Evolutionary conservation across 371 early-diverging fungal species (phyloP), one percentile per base, ranked within the genome.

Genomic region (Cokeromyces recurvatus): DNA sequence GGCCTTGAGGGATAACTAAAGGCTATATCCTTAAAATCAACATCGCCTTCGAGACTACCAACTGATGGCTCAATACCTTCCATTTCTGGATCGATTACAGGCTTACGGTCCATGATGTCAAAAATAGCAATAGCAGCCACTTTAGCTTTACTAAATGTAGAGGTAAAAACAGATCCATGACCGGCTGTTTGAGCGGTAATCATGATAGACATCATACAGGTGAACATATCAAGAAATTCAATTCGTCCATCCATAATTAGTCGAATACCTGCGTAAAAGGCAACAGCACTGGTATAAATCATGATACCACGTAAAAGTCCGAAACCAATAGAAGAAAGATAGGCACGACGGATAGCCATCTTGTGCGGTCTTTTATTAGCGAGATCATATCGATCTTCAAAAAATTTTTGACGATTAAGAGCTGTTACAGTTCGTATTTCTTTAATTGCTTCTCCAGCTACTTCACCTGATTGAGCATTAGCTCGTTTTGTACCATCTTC

Each of bases 1-100:
- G 82, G 81, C 17, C 95, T 82, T 38, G 85, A 80, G 25, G 96
- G 95, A 59, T 97, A 94, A 22, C 61, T 57, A 68, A 95, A 95
- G 3, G 74, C 61, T 19, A 86, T 83, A 46, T 82, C 50, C 20
- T 75, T 57, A 31, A 86, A 74, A 0, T 50, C 42, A 34, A 86
- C 53, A 16, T 79, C 69, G 15, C 88, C 90, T 9, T 25, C 38
- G 20, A 87, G n/a, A n/a, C n/a, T n/a, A n/a, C n/a, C 47, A 4
- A 43, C 20, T 17, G 64, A 55, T 12, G 77, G 60, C 31, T 74
- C 72, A 31, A 71, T 62, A 5, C 85, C 87, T 51, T 75, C 75
- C 24, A 74, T 51, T 24, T 82, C 76, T n/a, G 82, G 72, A 57
- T 92, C 84, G 59, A 91, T 91, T 25, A 52, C 51, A 16, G 91